Conservation (phyloP, 208 protist genomes). For the Crithidia thermophila region DNA sequence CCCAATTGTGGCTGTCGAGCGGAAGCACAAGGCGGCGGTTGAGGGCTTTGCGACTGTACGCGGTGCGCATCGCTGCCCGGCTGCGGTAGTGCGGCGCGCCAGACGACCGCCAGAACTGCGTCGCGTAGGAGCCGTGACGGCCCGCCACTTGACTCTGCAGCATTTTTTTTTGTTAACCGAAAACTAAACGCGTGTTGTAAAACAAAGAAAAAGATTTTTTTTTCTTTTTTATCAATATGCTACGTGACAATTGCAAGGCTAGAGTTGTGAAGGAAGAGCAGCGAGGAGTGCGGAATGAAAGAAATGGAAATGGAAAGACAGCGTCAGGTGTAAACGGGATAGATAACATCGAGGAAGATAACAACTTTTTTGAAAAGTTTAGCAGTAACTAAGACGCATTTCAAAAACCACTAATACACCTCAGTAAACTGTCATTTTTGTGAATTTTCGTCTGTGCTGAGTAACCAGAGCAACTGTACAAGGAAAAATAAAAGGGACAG, state of each 20-base stretch:
- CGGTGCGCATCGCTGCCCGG: conserved; percentile 45
- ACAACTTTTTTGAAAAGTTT: too few relatives aligned
- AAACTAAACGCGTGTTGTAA: conserved; percentile 11
- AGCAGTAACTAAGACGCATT: too few relatives aligned
- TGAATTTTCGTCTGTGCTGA: not conserved
- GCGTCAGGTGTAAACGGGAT: too few relatives aligned
- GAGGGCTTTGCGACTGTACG: conserved; percentile 66
- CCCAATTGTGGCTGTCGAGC: conserved; percentile 79
- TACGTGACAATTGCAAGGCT: too few relatives aligned
- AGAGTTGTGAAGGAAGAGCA: too few relatives aligned
- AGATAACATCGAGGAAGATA: too few relatives aligned
- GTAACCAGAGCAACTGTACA: not conserved
- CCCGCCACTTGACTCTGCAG: conserved; percentile 53
- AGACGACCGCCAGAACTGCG: conserved; percentile 65
- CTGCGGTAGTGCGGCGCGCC: conserved; percentile 31
- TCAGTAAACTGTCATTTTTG: too few relatives aligned
- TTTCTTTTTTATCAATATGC: too few relatives aligned
- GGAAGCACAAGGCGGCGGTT: conserved; percentile 84
- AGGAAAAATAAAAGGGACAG: not conserved
- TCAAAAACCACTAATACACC: too few relatives aligned
- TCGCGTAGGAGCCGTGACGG: conserved; percentile 77
- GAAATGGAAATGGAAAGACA: too few relatives aligned
- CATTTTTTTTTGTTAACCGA: conserved; percentile 18
- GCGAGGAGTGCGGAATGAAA: too few relatives aligned
- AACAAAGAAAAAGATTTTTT: too few relatives aligned